A percentile compares a stretch with the other conserved stretches of the same genome.
phyloP scores from a whole-genome alignment of 2,329 filamentous ascomycete genomes.

The Colletotrichum musicola region DNA sequence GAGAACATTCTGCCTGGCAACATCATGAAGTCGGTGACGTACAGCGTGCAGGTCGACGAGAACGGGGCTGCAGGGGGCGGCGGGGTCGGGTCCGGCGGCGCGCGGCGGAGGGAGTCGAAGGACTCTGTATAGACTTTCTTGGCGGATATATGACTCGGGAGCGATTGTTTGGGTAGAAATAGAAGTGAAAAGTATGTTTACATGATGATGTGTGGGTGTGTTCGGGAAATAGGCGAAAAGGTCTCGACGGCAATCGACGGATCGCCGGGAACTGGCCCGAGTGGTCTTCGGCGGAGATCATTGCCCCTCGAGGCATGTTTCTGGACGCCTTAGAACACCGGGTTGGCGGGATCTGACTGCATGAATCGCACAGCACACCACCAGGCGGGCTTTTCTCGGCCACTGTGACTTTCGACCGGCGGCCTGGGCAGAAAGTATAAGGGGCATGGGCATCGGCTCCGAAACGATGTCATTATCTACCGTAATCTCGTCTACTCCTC shows the following conservation, averaged over 20 bases:
- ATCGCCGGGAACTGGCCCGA: neutral
- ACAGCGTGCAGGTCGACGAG: constrained; percentile 55
- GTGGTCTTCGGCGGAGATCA: too few relatives aligned
- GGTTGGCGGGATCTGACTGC: neutral
- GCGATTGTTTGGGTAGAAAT: too few relatives aligned
- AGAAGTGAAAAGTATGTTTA: neutral
- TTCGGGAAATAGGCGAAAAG: neutral
- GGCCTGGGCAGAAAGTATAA: neutral
- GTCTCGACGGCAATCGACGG: neutral
- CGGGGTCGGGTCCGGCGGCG: too few relatives aligned
- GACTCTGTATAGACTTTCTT: constrained; percentile 1
- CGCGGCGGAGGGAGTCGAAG: constrained; percentile 18
- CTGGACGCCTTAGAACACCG: too few relatives aligned
- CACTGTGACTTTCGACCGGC: constrained; percentile 7
- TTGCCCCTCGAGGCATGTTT: too few relatives aligned
- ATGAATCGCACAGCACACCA: neutral
- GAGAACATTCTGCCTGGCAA: constrained; percentile 54
- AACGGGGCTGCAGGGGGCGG: neutral
- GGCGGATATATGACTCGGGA: too few relatives aligned
- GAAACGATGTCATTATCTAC: neutral
- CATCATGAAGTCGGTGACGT: constrained; percentile 59
- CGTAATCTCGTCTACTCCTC: constrained; percentile 40
- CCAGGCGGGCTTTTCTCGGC: neutral
- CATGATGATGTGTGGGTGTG: constrained; percentile 7
- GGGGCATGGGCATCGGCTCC: neutral